Conservation (phyloP, 768 basidiomycete species). For the Scleroderma bovista region DNA sequence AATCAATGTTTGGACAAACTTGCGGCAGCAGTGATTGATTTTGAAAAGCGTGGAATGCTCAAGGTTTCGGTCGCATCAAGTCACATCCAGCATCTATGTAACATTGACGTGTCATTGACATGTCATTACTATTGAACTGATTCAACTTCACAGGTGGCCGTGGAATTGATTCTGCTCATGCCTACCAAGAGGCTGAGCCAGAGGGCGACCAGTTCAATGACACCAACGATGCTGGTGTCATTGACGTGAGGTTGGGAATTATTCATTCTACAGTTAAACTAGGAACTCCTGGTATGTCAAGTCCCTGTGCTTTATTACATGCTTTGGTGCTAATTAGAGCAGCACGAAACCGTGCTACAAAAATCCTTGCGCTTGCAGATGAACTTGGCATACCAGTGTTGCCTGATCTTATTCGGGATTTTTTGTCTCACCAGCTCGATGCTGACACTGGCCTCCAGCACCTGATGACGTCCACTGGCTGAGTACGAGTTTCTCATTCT, state of each 20-base stretch:
- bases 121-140: background rate
- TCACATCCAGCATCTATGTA: background rate
- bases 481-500: too few relatives aligned
- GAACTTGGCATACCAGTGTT: background rate
- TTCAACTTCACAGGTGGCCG: too few relatives aligned
- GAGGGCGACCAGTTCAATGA: too few relatives aligned
- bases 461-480: too few relatives aligned
- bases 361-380: background rate
- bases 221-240: too few relatives aligned
- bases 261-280: too few relatives aligned
- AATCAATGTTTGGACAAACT: conserved; percentile 29
- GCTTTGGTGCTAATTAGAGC: background rate
- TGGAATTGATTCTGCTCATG: too few relatives aligned
- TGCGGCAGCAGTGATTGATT: conserved; percentile 10
- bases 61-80: conserved; percentile 1
- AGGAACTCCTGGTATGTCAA: background rate
- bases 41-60: conserved; percentile 20
- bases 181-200: too few relatives aligned
- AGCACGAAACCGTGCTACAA: background rate
- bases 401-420: background rate
- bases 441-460: conserved; percentile 2
- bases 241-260: too few relatives aligned
- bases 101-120: background rate
- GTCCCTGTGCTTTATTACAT: background rate
- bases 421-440: conserved; percentile 6